phyloP scores from a whole-genome alignment of 805 yeast genomes.

The Alloascoidea hylecoeti region DNA sequence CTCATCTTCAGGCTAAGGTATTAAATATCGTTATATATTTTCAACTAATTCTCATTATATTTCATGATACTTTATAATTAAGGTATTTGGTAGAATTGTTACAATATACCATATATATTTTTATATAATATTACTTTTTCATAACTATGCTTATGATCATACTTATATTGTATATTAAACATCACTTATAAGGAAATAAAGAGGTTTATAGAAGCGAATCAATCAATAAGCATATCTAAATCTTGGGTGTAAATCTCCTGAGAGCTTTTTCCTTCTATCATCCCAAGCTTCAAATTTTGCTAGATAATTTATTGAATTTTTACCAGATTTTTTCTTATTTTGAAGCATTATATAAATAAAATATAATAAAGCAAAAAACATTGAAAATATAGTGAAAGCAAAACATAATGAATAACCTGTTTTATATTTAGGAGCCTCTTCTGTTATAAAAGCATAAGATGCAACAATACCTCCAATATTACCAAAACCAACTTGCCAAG shows the following conservation, averaged over 20 bases:
- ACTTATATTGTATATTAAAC: too few species aligned
- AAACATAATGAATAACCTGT: slow-evolving; percentile 40
- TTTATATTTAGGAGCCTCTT: slow-evolving; percentile 43
- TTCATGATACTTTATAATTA: too few species aligned
- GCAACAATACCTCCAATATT: slow-evolving; percentile 62
- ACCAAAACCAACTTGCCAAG: slow-evolving; percentile 57
- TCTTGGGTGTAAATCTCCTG: slow-evolving; percentile 1
- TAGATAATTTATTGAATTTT: slow-evolving; percentile 3
- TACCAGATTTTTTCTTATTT: slow-evolving; percentile 10
- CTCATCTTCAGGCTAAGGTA: too few species aligned
- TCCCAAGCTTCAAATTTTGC: neutral
- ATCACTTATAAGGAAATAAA: too few species aligned
- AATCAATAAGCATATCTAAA: slow-evolving; percentile 1
- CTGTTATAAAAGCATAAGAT: slow-evolving; percentile 36
- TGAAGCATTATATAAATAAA: slow-evolving; percentile 16
- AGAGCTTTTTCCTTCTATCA: neutral
- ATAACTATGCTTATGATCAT: too few species aligned
- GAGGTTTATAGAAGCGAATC: too few species aligned
- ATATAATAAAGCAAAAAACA: slow-evolving; percentile 21
- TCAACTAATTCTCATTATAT: too few species aligned
- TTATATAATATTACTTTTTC: too few species aligned
- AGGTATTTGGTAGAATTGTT: too few species aligned
- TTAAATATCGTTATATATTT: too few species aligned
- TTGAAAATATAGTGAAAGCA: slow-evolving; percentile 30
- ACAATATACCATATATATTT: too few species aligned